Evolutionary conservation across 192 early-diverging fungal species (phyloP).

Genomic region (Ambispora gerdemannii): DNA sequence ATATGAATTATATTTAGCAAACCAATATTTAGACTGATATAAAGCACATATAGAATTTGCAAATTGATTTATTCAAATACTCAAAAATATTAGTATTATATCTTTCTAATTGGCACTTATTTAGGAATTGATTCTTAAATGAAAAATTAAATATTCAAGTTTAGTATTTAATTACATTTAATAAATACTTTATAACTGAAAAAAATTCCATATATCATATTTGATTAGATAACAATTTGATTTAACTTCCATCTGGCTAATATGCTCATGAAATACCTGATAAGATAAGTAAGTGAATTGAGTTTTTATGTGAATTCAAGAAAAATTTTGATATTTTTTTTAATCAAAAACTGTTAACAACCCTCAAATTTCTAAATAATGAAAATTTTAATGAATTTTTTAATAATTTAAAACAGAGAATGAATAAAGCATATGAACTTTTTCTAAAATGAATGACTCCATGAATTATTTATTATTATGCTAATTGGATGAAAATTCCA

Average conservation of each 20-base stretch:
- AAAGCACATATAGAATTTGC: background rate
- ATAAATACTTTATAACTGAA: no score
- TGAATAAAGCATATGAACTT: slow-evolving; percentile 2
- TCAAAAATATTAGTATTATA: background rate
- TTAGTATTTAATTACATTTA: no score
- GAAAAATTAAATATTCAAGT: no score
- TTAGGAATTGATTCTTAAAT: no score
- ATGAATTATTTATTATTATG: background rate
- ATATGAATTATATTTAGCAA: background rate
- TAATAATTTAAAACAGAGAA: background rate
- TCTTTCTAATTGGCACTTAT: no score
- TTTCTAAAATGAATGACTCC: background rate
- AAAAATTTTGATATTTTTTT: slow-evolving; percentile 8
- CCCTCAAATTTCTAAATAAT: background rate
- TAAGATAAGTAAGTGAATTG: background rate
- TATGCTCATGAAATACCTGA: background rate
- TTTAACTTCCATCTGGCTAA: background rate
- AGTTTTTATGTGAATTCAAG: background rate
- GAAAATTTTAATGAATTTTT: background rate
- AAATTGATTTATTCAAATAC: background rate
- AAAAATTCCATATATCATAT: no score
- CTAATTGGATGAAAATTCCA: no score
- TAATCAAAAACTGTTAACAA: background rate
- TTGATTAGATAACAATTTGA: no score
- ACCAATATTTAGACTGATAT: background rate